These are phyloP conservation scores for Perilla frutescens DNA, from an alignment of 257 asterid species.

Conservation along the genomic window DNA sequence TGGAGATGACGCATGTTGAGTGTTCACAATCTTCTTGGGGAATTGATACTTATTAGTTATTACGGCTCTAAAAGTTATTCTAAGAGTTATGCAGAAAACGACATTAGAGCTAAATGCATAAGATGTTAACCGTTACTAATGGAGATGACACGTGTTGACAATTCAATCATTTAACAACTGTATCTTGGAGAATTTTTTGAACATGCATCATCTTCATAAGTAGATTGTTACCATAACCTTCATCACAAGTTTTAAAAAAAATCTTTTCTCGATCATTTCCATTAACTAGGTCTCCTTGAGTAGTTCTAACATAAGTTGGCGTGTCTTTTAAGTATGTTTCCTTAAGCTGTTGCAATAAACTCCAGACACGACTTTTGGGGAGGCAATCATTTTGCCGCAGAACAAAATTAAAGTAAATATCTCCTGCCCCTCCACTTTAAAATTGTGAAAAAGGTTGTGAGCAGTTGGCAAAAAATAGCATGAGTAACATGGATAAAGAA, in stretches of 20 bases:
- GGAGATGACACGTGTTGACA: constrained; percentile 8
- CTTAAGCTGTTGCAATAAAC: constrained; percentile 14
- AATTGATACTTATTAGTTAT: no score
- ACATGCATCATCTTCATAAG: background rate
- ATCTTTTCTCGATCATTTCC: background rate
- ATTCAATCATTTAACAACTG: background rate
- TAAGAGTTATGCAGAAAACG: background rate
- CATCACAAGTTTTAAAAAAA: background rate
- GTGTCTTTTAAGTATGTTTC: background rate
- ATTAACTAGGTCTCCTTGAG: background rate
- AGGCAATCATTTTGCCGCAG: background rate
- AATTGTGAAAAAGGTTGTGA: background rate
- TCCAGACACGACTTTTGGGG: background rate
- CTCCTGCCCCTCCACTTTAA: background rate
- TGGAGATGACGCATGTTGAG: background rate
- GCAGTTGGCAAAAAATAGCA: background rate
- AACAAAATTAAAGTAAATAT: background rate
- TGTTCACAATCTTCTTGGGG: no score
- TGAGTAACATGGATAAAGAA: background rate
- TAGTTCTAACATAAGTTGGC: background rate
- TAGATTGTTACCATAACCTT: background rate
- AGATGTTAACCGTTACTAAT: background rate
- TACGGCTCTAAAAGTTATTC: background rate
- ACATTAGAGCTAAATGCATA: constrained; percentile 8
- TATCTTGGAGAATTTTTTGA: background rate